phyloP scores from a whole-genome alignment of 805 yeast species.

The Yamadazyma ubonensis region DNA sequence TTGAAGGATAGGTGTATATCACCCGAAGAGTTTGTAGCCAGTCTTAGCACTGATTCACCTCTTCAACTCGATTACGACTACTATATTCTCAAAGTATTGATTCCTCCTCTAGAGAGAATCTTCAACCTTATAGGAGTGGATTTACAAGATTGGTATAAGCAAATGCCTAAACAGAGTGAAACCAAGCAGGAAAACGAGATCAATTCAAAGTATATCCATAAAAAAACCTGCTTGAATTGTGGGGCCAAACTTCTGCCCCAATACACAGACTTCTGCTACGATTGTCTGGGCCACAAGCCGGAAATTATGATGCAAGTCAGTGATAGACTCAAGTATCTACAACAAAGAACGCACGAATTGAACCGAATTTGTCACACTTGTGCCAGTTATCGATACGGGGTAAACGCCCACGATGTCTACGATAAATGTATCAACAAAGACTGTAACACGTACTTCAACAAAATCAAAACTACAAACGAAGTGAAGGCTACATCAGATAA shows the following conservation, averaged over 20 bases:
- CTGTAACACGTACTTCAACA: conserved; percentile 13
- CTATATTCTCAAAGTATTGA: conserved; percentile 76
- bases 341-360: neutral
- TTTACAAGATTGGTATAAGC: conserved; percentile 70
- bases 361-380: conserved; percentile 11
- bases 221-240: conserved; percentile 27
- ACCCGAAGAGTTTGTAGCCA: conserved; percentile 67
- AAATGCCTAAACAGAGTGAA: conserved; percentile 48
- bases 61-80: conserved; percentile 74
- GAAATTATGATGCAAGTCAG: conserved; percentile 4
- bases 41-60: conserved; percentile 28
- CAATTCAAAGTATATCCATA: conserved; percentile 14
- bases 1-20: conserved; percentile 76
- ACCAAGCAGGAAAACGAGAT: conserved; percentile 1
- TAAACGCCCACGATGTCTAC: neutral
- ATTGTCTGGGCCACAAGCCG: conserved; percentile 4
- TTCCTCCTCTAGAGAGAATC: conserved; percentile 87
- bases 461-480: conserved; percentile 12
- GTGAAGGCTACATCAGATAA: neutral
- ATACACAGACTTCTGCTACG: conserved; percentile 5
- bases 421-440: conserved; percentile 15
- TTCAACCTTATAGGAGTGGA: conserved; percentile 83
- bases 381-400: neutral
- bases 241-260: conserved; percentile 15
- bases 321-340: conserved; percentile 5